These are phyloP conservation scores for Colletotrichum chlorophyti DNA, from an alignment of 2,329 filamentous ascomycete genomes.

Conservation along the genomic window DNA sequence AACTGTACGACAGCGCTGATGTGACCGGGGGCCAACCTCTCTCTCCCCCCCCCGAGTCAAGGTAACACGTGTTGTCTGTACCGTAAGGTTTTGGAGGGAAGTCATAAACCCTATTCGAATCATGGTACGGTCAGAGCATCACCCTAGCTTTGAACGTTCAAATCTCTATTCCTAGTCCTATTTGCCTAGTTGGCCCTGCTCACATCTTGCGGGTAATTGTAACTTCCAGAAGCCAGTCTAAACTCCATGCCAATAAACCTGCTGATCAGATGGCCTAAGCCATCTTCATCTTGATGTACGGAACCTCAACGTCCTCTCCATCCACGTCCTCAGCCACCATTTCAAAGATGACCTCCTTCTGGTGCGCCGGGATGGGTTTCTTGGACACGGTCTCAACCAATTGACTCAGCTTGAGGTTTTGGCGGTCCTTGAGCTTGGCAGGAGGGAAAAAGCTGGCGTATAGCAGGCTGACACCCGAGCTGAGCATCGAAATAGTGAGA, in stretches of 20 bases:
- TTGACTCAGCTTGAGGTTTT: slow-evolving; percentile 84
- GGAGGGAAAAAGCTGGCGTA: slow-evolving; percentile 93
- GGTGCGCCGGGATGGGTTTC: slow-evolving; percentile 88
- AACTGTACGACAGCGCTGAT: background rate
- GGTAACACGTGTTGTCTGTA: background rate
- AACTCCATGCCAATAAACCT: background rate
- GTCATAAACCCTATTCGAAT: slow-evolving; percentile 16
- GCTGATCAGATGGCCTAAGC: slow-evolving; percentile 35
- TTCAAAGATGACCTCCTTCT: slow-evolving; percentile 96
- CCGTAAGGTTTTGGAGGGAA: slow-evolving; percentile 12
- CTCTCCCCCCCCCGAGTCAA: slow-evolving; percentile 18
- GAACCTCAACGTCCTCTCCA: slow-evolving; percentile 95
- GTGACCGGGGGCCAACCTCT: no score
- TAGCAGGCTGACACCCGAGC: slow-evolving; percentile 93
- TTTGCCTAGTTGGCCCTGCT: background rate
- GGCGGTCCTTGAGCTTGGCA: slow-evolving; percentile 79
- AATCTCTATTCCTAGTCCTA: background rate
- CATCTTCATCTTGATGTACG: slow-evolving; percentile 91
- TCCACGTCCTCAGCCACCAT: slow-evolving; percentile 88
- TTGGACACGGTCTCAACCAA: slow-evolving; percentile 89
- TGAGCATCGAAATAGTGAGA: slow-evolving; percentile 87
- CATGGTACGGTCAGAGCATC: no score
- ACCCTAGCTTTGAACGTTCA: no score
- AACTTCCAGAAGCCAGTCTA: background rate
- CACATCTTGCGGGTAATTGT: background rate